These are phyloP conservation scores for Boletellus deceptivus DNA, from an alignment of 1,284 basidiomycete genomes.

Conservation along the genomic window DNA sequence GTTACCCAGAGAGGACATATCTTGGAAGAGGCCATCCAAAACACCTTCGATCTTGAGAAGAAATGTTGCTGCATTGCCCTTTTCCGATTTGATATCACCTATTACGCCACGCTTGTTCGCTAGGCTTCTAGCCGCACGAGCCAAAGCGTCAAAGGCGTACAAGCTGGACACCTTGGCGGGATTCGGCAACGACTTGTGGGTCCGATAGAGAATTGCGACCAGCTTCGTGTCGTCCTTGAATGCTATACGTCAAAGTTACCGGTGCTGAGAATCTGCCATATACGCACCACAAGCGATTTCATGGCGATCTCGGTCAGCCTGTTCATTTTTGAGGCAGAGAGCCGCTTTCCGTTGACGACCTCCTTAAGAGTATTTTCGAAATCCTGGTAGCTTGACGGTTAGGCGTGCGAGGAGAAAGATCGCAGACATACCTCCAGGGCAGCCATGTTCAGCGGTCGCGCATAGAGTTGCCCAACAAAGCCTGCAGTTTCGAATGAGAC, in stretches of 20 bases:
- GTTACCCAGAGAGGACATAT: constrained; percentile 64
- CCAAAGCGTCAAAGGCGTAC: constrained; percentile 88
- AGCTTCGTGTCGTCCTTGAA: constrained; percentile 77
- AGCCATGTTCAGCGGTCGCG: constrained; percentile 21
- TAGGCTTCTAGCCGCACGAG: constrained; percentile 73
- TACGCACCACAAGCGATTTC: constrained; percentile 68
- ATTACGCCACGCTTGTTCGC: constrained; percentile 62
- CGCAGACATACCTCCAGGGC: constrained; percentile 23
- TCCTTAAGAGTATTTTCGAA: constrained; percentile 79
- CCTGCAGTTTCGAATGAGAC: not conserved
- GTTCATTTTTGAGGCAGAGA: constrained; percentile 82
- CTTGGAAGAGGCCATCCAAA: constrained; percentile 79
- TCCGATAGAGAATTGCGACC: constrained; percentile 80
- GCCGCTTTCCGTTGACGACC: constrained; percentile 73
- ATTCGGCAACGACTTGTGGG: constrained; percentile 72
- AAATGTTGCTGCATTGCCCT: constrained; percentile 79
- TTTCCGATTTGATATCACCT: constrained; percentile 51
- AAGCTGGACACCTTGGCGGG: constrained; percentile 77
- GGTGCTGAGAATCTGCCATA: not conserved
- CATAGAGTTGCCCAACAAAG: constrained; percentile 20
- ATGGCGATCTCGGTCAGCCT: constrained; percentile 71
- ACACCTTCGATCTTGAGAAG: constrained; percentile 84
- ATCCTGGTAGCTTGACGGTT: constrained; percentile 44
- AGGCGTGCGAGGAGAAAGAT: not conserved
- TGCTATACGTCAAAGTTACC: constrained; percentile 3